phyloP scores from a whole-genome alignment of 208 protist species.

The Leptomonas pyrrhocoris region DNA sequence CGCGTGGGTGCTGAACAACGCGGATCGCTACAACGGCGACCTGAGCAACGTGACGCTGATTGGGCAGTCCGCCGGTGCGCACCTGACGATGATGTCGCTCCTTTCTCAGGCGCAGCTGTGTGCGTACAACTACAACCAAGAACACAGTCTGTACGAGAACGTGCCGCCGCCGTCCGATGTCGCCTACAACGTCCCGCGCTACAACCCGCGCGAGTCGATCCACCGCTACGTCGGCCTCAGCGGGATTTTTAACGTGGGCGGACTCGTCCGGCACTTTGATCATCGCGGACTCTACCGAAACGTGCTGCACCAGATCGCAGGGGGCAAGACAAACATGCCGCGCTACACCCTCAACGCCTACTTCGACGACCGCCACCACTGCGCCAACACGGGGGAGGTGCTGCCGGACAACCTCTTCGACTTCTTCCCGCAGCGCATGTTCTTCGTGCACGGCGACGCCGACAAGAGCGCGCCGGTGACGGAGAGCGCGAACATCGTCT shows the following conservation, averaged over 20 bases:
- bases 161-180: slow-evolving; percentile 40
- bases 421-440: slow-evolving; percentile 76
- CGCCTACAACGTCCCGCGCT: slow-evolving; percentile 84
- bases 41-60: slow-evolving; percentile 76
- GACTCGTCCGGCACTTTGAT: slow-evolving; percentile 67
- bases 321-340: slow-evolving; percentile 51
- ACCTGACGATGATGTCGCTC: slow-evolving; percentile 87
- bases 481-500: slow-evolving; percentile 76
- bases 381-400: slow-evolving; percentile 59
- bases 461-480: slow-evolving; percentile 77
- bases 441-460: slow-evolving; percentile 83
- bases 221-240: slow-evolving; percentile 82
- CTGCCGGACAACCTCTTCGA: slow-evolving; percentile 87
- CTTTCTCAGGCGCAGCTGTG: slow-evolving; percentile 80
- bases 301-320: slow-evolving; percentile 72
- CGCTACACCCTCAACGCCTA: slow-evolving; percentile 70
- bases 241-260: slow-evolving; percentile 84
- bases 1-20: slow-evolving; percentile 85
- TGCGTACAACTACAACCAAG: slow-evolving; percentile 46
- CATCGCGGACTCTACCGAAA: slow-evolving; percentile 52
- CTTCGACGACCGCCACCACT: slow-evolving; percentile 61
- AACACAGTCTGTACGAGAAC: slow-evolving; percentile 26
- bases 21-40: slow-evolving; percentile 87
- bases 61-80: slow-evolving; percentile 83
- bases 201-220: slow-evolving; percentile 85